Evolutionary conservation across 495 filamentous ascomycete genomes (phyloP).

Genomic region (Halenospora varia): DNA sequence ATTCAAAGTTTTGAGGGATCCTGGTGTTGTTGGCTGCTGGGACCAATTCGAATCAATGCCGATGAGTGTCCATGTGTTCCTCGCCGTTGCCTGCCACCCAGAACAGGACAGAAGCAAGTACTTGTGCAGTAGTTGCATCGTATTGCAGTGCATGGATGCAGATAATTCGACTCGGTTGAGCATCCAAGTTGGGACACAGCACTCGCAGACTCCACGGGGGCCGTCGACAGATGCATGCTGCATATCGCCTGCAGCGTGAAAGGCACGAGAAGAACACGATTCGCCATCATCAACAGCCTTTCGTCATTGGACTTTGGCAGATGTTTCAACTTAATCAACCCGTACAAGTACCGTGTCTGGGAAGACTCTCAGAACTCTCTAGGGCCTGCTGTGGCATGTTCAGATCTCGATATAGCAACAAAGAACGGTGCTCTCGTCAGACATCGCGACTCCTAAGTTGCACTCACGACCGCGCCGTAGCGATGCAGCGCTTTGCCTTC

Average conservation of each 20-base stretch:
- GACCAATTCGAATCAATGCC: no score
- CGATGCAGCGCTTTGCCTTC: no score
- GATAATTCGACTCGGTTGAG: neutral
- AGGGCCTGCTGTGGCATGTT: neutral
- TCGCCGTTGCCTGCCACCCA: neutral
- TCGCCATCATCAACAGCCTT: neutral
- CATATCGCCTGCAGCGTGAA: neutral
- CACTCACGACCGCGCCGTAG: neutral
- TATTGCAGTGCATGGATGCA: neutral
- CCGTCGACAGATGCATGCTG: neutral
- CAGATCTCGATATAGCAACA: neutral
- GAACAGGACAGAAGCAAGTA: neutral
- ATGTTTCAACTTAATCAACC: neutral
- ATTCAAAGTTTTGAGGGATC: no score
- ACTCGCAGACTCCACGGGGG: neutral
- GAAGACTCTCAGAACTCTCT: neutral
- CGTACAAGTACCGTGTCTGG: neutral
- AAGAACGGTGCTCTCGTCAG: neutral
- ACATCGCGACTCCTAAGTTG: neutral
- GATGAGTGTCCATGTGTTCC: no score
- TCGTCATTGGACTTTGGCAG: neutral
- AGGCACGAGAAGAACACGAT: neutral
- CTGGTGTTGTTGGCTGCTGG: no score
- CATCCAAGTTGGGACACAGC: neutral
- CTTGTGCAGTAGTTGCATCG: neutral